Evolutionary conservation across 2,329 filamentous ascomycete species (phyloP), one percentile per base, ranked within the genome.

Genomic region (Fusarium sterilihyphosum): DNA sequence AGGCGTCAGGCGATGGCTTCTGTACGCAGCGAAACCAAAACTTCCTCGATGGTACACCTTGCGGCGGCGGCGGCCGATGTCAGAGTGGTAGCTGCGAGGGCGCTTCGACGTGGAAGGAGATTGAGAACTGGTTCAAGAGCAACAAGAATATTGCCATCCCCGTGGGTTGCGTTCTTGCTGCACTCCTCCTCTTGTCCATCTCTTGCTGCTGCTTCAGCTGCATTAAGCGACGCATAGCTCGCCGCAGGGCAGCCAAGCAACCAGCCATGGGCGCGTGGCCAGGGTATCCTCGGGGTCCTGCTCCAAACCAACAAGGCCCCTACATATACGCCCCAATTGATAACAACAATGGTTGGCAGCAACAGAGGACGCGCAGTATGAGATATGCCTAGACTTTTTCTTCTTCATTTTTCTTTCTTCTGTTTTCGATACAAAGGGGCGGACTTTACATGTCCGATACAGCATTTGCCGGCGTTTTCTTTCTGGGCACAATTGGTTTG

Each of bases 1-100:
- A 88, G 6, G 92, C 92, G 31, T 91, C 94, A 65, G 92, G 95
- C 66, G 90, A 90, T 13, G 89, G 89, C 66, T 86, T 88, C 13
- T 98, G 94, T 82, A 92, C 93, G 69, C 88, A 89, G 29, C 89
- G 97, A 84, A 92, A 94, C 81, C 95, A 98, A 81, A 96, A 97
- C 83, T 98, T 97, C 84, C 86, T 98, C 37, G 96, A 99, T 80
- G 96, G 96, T 24, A 98, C 96, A 2, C 85, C 89, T 4, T 99
- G 96, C 81, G 88, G 91, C 60, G 93, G 92, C 24, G 94, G 94
- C 62, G 96, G 96, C 12, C 87, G 86, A 65, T 99, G 96, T 82
- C 81, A 82, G 59, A 96, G 95, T 77, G 96, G 96, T 49, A 85
- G 87, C 76, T 99, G 96, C 83, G 83, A 88, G 77, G 95, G 94